Conservation (phyloP, 2,329 filamentous ascomycete species). For the Cladosporium velox region DNA sequence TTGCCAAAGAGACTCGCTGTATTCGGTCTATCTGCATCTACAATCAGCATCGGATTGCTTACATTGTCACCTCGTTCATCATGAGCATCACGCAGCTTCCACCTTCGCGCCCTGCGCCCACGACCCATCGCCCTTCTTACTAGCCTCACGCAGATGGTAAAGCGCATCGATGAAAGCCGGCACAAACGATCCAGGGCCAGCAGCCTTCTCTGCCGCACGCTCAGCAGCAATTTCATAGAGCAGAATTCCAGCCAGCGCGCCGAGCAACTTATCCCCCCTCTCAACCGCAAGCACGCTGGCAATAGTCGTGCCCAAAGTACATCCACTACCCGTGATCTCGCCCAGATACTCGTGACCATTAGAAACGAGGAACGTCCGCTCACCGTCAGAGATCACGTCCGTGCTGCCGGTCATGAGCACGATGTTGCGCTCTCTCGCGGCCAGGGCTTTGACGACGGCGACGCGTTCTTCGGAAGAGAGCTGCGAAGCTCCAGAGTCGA, state of each 20-base stretch:
- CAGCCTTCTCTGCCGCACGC: conserved; percentile 56
- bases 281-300: conserved; percentile 72
- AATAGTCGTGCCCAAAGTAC: conserved; percentile 78
- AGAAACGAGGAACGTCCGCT: conserved; percentile 63
- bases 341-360: conserved; percentile 77
- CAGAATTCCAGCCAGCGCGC: conserved; percentile 70
- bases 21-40: too few species aligned
- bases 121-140: conserved; percentile 48
- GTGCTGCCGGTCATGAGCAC: conserved; percentile 79
- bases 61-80: not conserved
- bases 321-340: conserved; percentile 73
- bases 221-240: conserved; percentile 80
- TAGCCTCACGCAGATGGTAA: conserved; percentile 51
- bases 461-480: conserved; percentile 59
- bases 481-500: conserved; percentile 70
- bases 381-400: conserved; percentile 78
- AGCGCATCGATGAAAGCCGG: conserved; percentile 79
- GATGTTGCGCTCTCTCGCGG: conserved; percentile 67
- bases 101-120: conserved; percentile 60
- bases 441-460: conserved; percentile 65
- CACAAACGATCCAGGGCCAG: conserved; percentile 84
- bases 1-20: too few species aligned
- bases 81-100: conserved; percentile 26
- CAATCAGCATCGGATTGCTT: not conserved
- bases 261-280: conserved; percentile 66